Base-by-base conservation (phyloP, 345 rosid species). In the Heritiera littoralis region DNA sequence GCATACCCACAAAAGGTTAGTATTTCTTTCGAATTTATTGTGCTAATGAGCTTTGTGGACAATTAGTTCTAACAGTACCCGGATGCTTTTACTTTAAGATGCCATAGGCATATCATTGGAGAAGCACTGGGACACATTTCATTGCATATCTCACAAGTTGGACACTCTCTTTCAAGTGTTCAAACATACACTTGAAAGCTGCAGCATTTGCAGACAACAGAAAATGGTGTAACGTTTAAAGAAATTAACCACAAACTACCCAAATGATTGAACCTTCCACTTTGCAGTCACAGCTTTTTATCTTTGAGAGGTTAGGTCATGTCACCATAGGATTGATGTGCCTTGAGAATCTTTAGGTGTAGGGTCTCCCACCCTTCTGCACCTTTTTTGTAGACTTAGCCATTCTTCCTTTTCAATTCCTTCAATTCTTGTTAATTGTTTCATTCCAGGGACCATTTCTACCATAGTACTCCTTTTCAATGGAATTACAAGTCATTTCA, bases 371-470 rank as follows among this genome's bases (percentile, higher is more conserved):
- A 1, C 49, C 17, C 48, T 4, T 20, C n/a, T 13, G 28, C 20
- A 48, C 41, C 73, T 49, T 49, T 49, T 70, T 69, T 23, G 11
- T 4, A 70, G 12, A 70, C 74, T 23, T 70, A 3, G 48, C 55
- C 58, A 70, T 70, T 49, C 17, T 70, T 70, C 18, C 58, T 45
- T 68, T 66, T 45, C 6, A 68, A 3, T 66, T 66, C 72, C 18
- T 28, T 46, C 56, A 69, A 71, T 28, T 49, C 43, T 49, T 71
- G 56, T 49, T 28, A 10, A 3, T n/a, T 2, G 20, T 64, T 64
- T 23, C 28, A 23, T 23, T 38, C 45, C 7, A 2, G 68, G 45
- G 68, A 35, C 68, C 68, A 35, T 35, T 32, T 6, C 18, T 35
- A 43, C 45, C 38, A 35, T 7, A 6, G n/a, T 41, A 28, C n/a